Evolutionary conservation across 164 flowering plant genomes (phyloP).

Genomic region (Berberis vulgaris): DNA sequence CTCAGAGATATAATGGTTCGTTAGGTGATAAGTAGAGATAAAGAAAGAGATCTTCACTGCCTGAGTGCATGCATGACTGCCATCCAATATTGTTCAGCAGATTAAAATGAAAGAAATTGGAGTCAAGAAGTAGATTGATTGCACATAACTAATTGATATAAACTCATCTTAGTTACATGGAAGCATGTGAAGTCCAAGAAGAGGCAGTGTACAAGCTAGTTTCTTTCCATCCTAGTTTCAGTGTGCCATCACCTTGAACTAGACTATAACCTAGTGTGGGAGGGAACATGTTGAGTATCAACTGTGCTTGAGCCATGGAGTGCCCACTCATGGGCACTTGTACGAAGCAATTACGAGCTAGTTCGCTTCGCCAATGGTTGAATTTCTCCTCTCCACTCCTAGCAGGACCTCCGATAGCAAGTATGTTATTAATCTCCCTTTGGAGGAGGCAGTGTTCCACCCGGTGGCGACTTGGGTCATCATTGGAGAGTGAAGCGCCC

Average conservation of each 20-base stretch:
- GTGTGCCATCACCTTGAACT: conserved; percentile 51
- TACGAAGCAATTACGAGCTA: conserved; percentile 26
- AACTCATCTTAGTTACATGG: not conserved
- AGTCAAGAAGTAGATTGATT: too few relatives aligned
- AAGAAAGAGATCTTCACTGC: too few relatives aligned
- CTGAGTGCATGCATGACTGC: too few relatives aligned
- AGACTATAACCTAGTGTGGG: conserved; percentile 57
- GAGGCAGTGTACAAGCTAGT: conserved; percentile 68
- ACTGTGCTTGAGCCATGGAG: conserved; percentile 65
- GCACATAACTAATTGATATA: too few relatives aligned
- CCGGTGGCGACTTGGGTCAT: conserved; percentile 30
- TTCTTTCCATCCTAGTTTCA: conserved; percentile 71
- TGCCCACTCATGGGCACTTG: conserved; percentile 55
- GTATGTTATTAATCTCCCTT: conserved; percentile 48
- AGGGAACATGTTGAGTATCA: conserved; percentile 61
- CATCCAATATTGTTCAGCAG: too few relatives aligned
- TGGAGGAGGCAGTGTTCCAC: conserved; percentile 46
- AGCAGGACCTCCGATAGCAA: conserved; percentile 68
- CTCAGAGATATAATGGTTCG: too few relatives aligned
- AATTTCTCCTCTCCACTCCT: conserved; percentile 68
- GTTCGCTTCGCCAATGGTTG: conserved; percentile 43
- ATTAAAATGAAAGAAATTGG: too few relatives aligned
- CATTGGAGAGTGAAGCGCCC: conserved; percentile 30
- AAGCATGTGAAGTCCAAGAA: conserved; percentile 49
- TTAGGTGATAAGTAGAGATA: too few relatives aligned